Percentiles rank a stretch among this genome's conserved stretches.
These are phyloP conservation scores for Naganishia antarctica DNA, from an alignment of 768 basidiomycete species.

Conservation along the genomic window DNA sequence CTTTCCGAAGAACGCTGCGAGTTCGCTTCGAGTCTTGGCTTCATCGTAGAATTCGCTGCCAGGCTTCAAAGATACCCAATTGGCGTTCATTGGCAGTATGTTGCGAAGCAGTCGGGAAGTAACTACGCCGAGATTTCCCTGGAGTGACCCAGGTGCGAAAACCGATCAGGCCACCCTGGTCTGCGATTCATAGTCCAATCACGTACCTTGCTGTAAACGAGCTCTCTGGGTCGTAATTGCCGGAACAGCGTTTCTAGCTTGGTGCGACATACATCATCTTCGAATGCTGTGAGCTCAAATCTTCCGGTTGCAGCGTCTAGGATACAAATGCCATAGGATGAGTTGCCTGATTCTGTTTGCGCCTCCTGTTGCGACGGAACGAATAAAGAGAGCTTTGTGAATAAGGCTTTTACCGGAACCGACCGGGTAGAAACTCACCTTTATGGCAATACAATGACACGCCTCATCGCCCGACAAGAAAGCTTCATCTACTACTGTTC, in stretches of 20 bases:
- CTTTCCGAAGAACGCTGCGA: conserved; percentile 39
- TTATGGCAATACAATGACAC: conserved; percentile 87
- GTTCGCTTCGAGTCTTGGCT: conserved; percentile 34
- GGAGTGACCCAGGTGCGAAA: conserved; percentile 9
- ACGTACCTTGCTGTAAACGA: conserved; percentile 87
- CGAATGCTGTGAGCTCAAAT: conserved; percentile 82
- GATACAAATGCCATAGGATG: conserved; percentile 75
- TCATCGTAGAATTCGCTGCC: conserved; percentile 70
- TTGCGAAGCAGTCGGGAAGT: conserved; percentile 77
- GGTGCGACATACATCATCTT: conserved; percentile 88
- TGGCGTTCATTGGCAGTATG: conserved; percentile 70
- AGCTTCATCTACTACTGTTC: conserved; percentile 85
- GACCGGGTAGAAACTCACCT: conserved; percentile 48
- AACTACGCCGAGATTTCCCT: conserved; percentile 80
- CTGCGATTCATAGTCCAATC: no score
- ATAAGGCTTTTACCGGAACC: background rate
- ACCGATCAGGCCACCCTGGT: no score
- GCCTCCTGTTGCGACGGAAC: background rate
- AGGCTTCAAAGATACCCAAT: conserved; percentile 78
- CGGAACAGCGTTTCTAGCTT: conserved; percentile 88
- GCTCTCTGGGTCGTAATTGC: conserved; percentile 82
- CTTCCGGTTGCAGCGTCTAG: conserved; percentile 93
- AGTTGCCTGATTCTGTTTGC: conserved; percentile 23
- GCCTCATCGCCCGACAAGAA: conserved; percentile 88
- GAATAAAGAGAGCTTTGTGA: no score